Base-by-base conservation (phyloP, 768 basidiomycete species). In the Rickenella mellea region DNA sequence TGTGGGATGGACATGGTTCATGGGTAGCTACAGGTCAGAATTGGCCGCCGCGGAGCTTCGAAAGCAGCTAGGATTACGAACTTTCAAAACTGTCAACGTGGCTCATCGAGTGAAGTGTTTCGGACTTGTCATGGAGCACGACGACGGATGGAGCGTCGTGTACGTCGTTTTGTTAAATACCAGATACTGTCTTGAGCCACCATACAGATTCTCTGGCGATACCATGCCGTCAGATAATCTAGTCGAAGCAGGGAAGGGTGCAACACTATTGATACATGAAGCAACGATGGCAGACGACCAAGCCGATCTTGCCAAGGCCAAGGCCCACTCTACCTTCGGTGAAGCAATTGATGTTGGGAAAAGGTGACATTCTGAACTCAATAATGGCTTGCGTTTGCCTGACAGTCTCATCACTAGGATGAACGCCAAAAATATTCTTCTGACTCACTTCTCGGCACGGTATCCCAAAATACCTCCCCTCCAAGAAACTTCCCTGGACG, bases 381-480 rank as follows among this genome's bases (percentile, higher is more conserved):
- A 39, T 39, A 14, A 28, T 22, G 2, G 5, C 19, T 19, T 29
- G 11, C 15, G 4, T 31, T 15, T 9, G 6, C 19, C 8, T 45
- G 36, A 44, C 21, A 41, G 19, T 21, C 44, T 14, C 40, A 3
- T 31, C 14, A 25, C 25, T 43, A 93, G 90, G 46, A 94, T 94
- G 92, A 69, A 74, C 8, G 91, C 91, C 1, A 65, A 78, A 41
- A 80, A 89, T 48, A 70, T 89, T 30, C 74, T 97, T n/a, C 73
- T 98, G 17, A 98, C 91, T 0, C 93, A 97, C 58, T 97, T 97
- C 63, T 96, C 92, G 8, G 87, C 87, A 29, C 80, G 92, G 22
- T 93, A 94, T 60, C 90, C 93, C 14, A 90, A 86, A 51, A 67
- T 93, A 56, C 89, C 89, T 3, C 76, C 74, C 20, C 63, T 71